phyloP scores from a whole-genome alignment of 1,284 basidiomycete genomes.

The Boletellus dicymbophilus region DNA sequence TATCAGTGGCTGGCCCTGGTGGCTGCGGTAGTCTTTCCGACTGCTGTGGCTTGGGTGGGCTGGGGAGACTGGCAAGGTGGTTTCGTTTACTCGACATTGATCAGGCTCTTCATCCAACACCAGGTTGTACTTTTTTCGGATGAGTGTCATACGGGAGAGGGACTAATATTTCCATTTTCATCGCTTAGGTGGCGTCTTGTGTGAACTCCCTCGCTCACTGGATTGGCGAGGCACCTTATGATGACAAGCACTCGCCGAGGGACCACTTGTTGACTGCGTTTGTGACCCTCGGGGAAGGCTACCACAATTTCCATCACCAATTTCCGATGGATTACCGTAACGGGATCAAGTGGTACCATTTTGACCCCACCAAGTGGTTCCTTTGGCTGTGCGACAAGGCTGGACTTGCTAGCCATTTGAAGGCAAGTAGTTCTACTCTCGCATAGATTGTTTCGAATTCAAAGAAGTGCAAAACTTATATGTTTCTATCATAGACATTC shows the following conservation, averaged over 20 bases:
- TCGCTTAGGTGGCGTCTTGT: constrained; percentile 95
- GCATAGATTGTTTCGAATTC: too few relatives aligned
- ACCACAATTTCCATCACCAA: constrained; percentile 97
- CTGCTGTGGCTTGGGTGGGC: constrained; percentile 71
- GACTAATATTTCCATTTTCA: too few relatives aligned
- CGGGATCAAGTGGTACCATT: constrained; percentile 92
- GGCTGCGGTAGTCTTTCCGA: constrained; percentile 79
- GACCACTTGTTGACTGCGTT: constrained; percentile 89
- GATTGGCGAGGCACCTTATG: constrained; percentile 90
- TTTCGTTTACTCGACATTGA: constrained; percentile 84
- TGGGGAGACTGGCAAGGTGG: constrained; percentile 90
- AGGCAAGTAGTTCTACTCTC: too few relatives aligned
- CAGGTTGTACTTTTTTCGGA: constrained; percentile 72
- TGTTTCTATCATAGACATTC: constrained; percentile 71
- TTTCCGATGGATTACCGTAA: constrained; percentile 96
- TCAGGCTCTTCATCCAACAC: constrained; percentile 85
- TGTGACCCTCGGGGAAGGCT: constrained; percentile 90
- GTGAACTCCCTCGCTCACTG: constrained; percentile 96
- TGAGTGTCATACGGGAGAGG: too few relatives aligned
- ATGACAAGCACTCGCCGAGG: constrained; percentile 91
- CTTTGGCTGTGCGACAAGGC: constrained; percentile 71
- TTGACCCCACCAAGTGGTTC: constrained; percentile 92
- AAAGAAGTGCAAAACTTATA: too few relatives aligned
- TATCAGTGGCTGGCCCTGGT: constrained; percentile 73
- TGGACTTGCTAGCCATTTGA: constrained; percentile 85